Evolutionary conservation across 345 rosid genomes (phyloP).

Genomic region (Eucalyptus cladocalyx): DNA sequence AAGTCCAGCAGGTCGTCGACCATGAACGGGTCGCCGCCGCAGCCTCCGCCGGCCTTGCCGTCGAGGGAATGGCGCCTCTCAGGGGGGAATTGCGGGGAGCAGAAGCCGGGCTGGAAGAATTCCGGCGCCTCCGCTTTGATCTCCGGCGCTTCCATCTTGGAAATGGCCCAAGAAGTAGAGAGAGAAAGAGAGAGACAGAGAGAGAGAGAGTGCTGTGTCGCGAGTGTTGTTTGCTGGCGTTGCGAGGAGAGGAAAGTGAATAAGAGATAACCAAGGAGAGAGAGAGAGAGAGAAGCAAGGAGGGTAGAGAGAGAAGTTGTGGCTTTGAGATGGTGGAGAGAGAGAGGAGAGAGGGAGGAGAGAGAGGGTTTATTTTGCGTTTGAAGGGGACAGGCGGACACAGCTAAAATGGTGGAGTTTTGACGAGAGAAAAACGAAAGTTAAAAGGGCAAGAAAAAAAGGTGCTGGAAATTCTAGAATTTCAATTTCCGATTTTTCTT

Average conservation of each 20-base stretch:
- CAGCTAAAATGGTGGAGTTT: background rate
- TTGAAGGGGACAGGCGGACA: slow-evolving; percentile 10
- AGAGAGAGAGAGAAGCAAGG: background rate
- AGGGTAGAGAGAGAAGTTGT: background rate
- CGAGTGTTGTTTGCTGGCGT: background rate
- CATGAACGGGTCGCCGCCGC: slow-evolving; percentile 46
- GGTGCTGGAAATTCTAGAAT: background rate
- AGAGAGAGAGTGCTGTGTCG: background rate
- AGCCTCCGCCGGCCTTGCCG: background rate
- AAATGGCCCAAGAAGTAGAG: background rate
- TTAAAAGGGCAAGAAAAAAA: background rate
- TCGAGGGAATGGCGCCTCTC: slow-evolving; percentile 24
- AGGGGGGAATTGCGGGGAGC: slow-evolving; percentile 13
- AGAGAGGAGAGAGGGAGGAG: background rate
- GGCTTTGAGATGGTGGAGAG: background rate
- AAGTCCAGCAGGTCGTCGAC: slow-evolving; percentile 91
- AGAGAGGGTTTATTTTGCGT: background rate
- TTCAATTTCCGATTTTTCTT: background rate
- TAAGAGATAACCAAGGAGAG: background rate
- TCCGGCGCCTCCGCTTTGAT: slow-evolving; percentile 8
- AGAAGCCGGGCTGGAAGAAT: background rate
- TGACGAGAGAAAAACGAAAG: background rate
- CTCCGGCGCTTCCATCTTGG: slow-evolving; percentile 3
- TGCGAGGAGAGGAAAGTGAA: background rate
- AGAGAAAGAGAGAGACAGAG: background rate